These are phyloP conservation scores for Arachis monticola DNA, from an alignment of 331 rosid genomes.

Conservation along the genomic window DNA sequence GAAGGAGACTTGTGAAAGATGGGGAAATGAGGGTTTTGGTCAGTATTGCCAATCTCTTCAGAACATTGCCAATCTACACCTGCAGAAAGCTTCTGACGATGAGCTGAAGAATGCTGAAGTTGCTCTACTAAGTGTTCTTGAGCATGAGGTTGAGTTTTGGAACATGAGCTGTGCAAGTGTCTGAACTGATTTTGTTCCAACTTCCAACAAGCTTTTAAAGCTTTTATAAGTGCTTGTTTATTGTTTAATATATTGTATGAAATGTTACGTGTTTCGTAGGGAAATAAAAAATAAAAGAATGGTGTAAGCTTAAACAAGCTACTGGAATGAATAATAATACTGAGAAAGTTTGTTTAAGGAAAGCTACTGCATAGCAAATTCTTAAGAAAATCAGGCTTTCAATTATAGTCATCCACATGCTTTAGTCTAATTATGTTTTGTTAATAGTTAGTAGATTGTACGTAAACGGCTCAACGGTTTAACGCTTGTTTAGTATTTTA, in stretches of 20 bases:
- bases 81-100: slow-evolving; percentile 57
- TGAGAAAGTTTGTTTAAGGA: too few species aligned
- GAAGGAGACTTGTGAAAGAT: slow-evolving; percentile 71
- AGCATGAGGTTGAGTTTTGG: slow-evolving; percentile 76
- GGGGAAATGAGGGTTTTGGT: slow-evolving; percentile 84
- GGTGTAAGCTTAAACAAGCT: background rate
- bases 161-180: slow-evolving; percentile 61
- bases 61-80: slow-evolving; percentile 50
- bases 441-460: background rate
- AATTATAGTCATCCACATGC: background rate
- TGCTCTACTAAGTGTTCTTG: slow-evolving; percentile 55
- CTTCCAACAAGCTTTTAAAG: background rate
- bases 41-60: slow-evolving; percentile 67
- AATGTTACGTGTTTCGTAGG: background rate
- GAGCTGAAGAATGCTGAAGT: slow-evolving; percentile 58
- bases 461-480: too few species aligned
- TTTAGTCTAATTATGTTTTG: background rate
- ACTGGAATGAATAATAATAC: background rate
- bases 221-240: background rate
- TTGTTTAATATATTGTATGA: background rate
- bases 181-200: slow-evolving; percentile 11
- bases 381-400: background rate
- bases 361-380: background rate
- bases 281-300: too few species aligned
- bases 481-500: too few species aligned